These are phyloP conservation scores for Endoconidiophora laricicola DNA, from an alignment of 2,329 filamentous ascomycete species.

Conservation along the genomic window DNA sequence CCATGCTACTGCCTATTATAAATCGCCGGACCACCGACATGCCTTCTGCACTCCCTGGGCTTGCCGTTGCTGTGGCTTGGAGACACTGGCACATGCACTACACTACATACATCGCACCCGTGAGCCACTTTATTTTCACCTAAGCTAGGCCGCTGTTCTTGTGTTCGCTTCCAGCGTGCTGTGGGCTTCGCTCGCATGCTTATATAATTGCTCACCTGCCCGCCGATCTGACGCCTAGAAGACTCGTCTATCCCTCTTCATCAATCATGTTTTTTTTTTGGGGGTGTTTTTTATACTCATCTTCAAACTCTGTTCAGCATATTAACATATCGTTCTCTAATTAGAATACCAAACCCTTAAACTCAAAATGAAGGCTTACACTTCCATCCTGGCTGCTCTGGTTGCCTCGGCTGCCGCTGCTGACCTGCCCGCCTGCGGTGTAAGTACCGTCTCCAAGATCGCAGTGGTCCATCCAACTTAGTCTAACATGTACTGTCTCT, in stretches of 20 bases:
- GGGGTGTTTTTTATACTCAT: too few species aligned
- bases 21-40: too few species aligned
- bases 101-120: neutral
- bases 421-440: slow-evolving; percentile 33
- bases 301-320: neutral
- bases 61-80: neutral
- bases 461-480: neutral
- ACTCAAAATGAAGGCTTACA: slow-evolving; percentile 36
- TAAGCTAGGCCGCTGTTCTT: neutral
- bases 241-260: neutral
- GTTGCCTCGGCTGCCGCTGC: slow-evolving; percentile 22
- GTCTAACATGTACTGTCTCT: slow-evolving; percentile 1
- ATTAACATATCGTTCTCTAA: neutral
- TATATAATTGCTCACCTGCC: too few species aligned
- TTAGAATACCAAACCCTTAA: slow-evolving; percentile 1
- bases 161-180: neutral
- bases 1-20: too few species aligned
- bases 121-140: neutral
- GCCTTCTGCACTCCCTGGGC: neutral
- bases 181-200: neutral
- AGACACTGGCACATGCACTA: neutral
- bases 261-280: neutral
- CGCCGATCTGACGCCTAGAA: neutral
- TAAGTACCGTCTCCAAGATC: slow-evolving; percentile 23
- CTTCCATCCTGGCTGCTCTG: slow-evolving; percentile 25